These are phyloP conservation scores for Aspergillus awamori DNA, from an alignment of 2,329 filamentous ascomycete species.

Conservation along the genomic window DNA sequence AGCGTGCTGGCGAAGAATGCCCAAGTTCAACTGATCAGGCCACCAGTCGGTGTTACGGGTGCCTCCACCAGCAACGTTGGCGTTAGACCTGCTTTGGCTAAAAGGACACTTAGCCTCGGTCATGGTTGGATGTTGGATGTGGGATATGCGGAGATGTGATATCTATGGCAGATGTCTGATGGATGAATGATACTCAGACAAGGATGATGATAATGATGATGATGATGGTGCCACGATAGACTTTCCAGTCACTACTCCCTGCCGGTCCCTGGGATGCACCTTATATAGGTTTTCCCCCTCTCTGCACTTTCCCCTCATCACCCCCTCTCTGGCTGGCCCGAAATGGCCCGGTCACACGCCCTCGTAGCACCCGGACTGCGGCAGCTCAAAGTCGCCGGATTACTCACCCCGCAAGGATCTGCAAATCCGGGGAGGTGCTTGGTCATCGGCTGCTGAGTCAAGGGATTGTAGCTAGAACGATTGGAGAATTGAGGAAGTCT, in stretches of 20 bases:
- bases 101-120: slow-evolving; percentile 6
- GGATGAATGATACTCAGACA: not conserved
- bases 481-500: no score
- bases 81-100: slow-evolving; percentile 1
- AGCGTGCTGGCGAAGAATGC: slow-evolving; percentile 74
- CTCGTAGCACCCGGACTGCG: not conserved
- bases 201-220: not conserved
- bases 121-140: not conserved
- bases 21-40: slow-evolving; percentile 68
- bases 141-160: not conserved
- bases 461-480: not conserved
- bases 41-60: slow-evolving; percentile 73
- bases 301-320: not conserved
- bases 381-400: not conserved
- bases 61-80: slow-evolving; percentile 60
- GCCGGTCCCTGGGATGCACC: not conserved
- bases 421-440: not conserved
- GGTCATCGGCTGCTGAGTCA: not conserved
- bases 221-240: not conserved
- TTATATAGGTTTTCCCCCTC: not conserved
- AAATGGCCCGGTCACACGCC: not conserved
- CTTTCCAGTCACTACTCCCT: no score
- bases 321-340: not conserved
- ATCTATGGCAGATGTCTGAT: not conserved
- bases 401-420: not conserved